Evolutionary conservation across 345 rosid species (phyloP).

Genomic region (Eucalyptus cloeziana): DNA sequence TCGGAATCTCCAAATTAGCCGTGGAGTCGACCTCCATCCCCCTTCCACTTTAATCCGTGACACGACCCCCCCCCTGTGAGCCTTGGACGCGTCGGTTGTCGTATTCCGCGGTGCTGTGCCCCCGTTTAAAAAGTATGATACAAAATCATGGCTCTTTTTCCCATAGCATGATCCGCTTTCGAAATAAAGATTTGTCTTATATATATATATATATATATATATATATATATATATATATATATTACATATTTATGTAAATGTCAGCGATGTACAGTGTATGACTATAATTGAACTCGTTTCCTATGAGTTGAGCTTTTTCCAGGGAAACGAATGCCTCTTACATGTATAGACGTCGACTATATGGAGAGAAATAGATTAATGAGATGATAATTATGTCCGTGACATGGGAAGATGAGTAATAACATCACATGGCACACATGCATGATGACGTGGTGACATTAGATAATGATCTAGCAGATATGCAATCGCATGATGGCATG

Average conservation of each 20-base stretch:
- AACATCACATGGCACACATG: not conserved
- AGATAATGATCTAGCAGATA: not conserved
- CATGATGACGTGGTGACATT: not conserved
- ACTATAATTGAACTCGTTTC: not conserved
- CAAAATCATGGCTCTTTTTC: not conserved
- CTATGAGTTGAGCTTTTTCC: not conserved
- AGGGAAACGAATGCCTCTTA: not conserved
- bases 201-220: not conserved
- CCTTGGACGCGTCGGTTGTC: not conserved
- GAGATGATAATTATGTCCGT: not conserved
- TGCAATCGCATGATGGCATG: not conserved
- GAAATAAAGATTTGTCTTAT: not conserved
- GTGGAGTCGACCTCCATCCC: not conserved
- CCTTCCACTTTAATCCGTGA: not conserved
- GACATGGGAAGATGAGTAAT: not conserved
- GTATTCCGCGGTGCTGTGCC: not conserved
- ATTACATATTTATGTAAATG: not conserved
- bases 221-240: not conserved
- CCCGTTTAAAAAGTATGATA: not conserved
- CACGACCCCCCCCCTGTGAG: not conserved
- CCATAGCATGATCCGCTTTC: not conserved
- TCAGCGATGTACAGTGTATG: not conserved
- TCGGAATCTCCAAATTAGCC: not conserved
- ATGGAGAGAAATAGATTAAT: not conserved
- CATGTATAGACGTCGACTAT: not conserved